Base-by-base conservation (phyloP, 1,139 yeast genomes). In the Kodamaea anthophila region DNA sequence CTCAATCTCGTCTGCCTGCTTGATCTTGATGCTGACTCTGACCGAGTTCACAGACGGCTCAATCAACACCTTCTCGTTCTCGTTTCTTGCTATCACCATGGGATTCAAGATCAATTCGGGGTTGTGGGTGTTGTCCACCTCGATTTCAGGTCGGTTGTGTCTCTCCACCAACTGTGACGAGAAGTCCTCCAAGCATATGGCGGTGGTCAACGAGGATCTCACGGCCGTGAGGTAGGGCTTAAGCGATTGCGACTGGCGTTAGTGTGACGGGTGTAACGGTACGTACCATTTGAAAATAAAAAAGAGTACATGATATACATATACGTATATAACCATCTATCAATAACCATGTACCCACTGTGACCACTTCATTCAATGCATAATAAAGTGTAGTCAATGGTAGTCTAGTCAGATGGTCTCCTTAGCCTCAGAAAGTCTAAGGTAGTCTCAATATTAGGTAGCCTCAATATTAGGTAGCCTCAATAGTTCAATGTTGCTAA, bases 1-100 rank as follows among this genome's bases (percentile, higher is more conserved):
- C 60, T 91, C 99, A 52, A 93, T 91, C 56, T 91, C 98, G 56
- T 91, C 99, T 6, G 96, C 94, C 58, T 91, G 98, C 56, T 91
- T 91, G 57, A 91, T 91, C 53, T 82, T 83, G 46, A 91, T 82
- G 28, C 94, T 82, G 18, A 91, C 82, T 50, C 98, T 74, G 15
- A 81, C 78, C 2, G 95, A 83, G 58, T 91, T 91, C 54, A 91
- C 81, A 39, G 95, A 82, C 9, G 97, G 88, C 55, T 91, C 99
- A 47, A 91, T 91, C 44, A 91, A 63, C 24, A 91, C 94, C 51
- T 77, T 76, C 58, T 91, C 99, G 49, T 86, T 82, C 52, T 88
- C 97, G 53, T 93, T 91, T 60, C 99, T 77, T 4, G 96, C 81
- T 44, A 91, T 81, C 38, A 80, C 74, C 79, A 91, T 79, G 18